Evolutionary conservation across 441 rosid genomes (phyloP).

Genomic region (Brassica hybrid): DNA sequence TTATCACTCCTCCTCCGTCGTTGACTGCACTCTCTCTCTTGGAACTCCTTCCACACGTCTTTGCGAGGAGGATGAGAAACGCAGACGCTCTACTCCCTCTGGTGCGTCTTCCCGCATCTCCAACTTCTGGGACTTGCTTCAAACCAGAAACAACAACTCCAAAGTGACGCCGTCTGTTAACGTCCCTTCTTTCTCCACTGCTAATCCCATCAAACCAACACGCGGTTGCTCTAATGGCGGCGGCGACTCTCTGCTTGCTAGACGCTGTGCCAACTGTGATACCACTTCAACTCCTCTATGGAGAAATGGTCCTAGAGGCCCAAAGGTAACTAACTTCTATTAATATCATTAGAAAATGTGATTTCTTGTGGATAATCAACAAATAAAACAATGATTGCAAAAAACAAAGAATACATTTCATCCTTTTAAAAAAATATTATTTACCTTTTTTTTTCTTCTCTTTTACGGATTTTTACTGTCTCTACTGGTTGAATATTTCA

Average conservation of each 20-base stretch:
- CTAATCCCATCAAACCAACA: constrained; percentile 37
- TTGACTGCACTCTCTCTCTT: too few species aligned
- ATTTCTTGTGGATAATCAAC: neutral
- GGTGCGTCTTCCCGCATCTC: too few species aligned
- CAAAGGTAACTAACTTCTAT: constrained; percentile 63
- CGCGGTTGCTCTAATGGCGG: constrained; percentile 38
- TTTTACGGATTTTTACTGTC: too few species aligned
- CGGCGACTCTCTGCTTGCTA: constrained; percentile 75
- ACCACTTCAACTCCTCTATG: constrained; percentile 98
- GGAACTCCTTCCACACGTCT: too few species aligned
- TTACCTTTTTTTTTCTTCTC: too few species aligned
- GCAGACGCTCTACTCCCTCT: too few species aligned
- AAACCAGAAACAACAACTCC: constrained; percentile 18
- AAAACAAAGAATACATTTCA: too few species aligned
- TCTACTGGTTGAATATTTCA: too few species aligned
- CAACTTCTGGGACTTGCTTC: too few species aligned
- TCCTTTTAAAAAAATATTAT: too few species aligned
- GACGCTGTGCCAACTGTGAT: constrained; percentile 98
- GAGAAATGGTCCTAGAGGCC: constrained; percentile 99
- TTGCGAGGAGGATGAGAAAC: too few species aligned
- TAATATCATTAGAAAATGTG: neutral
- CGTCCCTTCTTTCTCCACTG: constrained; percentile 24
- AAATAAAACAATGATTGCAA: neutral
- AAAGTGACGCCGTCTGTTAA: constrained; percentile 36
- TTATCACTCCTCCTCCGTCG: too few species aligned